Base-by-base conservation (phyloP, 495 filamentous ascomycete species). In the Astrothelium macrocarpum region DNA sequence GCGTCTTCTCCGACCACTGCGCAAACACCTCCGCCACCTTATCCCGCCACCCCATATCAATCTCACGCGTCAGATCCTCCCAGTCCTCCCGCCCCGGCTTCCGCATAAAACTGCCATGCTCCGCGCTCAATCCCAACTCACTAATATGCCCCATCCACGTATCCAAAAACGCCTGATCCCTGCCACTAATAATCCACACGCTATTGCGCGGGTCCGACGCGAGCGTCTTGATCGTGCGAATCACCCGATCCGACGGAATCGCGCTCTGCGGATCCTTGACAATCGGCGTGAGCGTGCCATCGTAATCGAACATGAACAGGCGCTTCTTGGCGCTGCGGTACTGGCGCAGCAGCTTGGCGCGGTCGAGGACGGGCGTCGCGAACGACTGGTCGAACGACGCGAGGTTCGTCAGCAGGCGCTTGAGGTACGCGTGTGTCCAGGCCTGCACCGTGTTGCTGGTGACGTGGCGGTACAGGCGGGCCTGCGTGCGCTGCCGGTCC, bases 301-400 rank as follows among this genome's bases (percentile, higher is more conserved):
- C 94, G 71, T 97, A 98, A 78, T 98, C 94, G 69, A 97, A 96
- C 87, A 98, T 91, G 75, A 97, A 95, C 1, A 98, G 78, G 32
- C 93, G 85, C 75, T 85, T 87, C 60, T 77, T 79, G 20, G 90
- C 83, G 53, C 82, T 78, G 65, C 84, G 82, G 71, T 95, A 96
- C 65, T 85, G 85, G 60, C 78, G 80, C 45, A 93, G 74, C 62
- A 96, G 72, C 67, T 82, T 77, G 18, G 83, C 77, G 25, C 83
- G 83, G 74, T 97, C 90, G 20, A 97, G 83, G 1, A 87, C 79
- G 0, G 92, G 92, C 2, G 91, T 97, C 18, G 86, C 83, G 59
- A 85, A 81, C n/a, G 83, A 82, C 64, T 86, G 84, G 66, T 87
- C 86, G 68, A 85, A 86, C 26, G 85, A 87, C n/a, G 84, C 82